Conservation (phyloP, 257 asterid species). For the Anisodus tanguticus region DNA sequence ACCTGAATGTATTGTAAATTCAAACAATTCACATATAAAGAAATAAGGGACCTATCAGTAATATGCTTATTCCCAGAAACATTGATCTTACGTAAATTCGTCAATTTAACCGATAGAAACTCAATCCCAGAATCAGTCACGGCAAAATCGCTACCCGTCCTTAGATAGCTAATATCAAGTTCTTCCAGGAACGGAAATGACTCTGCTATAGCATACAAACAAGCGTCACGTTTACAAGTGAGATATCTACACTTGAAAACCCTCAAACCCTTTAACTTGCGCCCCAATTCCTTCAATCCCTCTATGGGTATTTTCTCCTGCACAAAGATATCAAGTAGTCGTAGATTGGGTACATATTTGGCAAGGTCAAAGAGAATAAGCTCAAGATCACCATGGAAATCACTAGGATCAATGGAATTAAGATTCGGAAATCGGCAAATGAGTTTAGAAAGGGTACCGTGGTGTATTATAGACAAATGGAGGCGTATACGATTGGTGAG, state of each 20-base stretch:
- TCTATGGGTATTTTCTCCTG: background rate
- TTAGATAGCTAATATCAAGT: constrained; percentile 34
- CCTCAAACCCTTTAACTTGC: constrained; percentile 23
- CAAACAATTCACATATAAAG: constrained; percentile 27
- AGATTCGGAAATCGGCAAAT: constrained; percentile 29
- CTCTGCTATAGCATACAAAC: constrained; percentile 28
- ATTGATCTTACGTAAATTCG: constrained; percentile 27
- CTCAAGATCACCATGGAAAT: constrained; percentile 18
- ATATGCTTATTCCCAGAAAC: constrained; percentile 35
- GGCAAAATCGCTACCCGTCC: background rate
- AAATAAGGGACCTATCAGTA: constrained; percentile 32
- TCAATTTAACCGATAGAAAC: constrained; percentile 26
- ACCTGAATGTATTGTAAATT: constrained; percentile 13
- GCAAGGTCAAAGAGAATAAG: constrained; percentile 8
- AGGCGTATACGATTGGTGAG: constrained; percentile 31
- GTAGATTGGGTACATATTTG: background rate
- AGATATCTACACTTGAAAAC: constrained; percentile 30
- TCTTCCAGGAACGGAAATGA: constrained; percentile 33
- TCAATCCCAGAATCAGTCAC: constrained; percentile 34
- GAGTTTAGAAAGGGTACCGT: constrained; percentile 28
- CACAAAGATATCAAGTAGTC: constrained; percentile 24
- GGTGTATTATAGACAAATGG: constrained; percentile 16
- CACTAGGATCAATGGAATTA: constrained; percentile 29
- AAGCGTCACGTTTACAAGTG: background rate
- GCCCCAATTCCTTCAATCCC: constrained; percentile 17